Base-by-base conservation (phyloP, 2,329 filamentous ascomycete genomes). In the Xylaria sp. region DNA sequence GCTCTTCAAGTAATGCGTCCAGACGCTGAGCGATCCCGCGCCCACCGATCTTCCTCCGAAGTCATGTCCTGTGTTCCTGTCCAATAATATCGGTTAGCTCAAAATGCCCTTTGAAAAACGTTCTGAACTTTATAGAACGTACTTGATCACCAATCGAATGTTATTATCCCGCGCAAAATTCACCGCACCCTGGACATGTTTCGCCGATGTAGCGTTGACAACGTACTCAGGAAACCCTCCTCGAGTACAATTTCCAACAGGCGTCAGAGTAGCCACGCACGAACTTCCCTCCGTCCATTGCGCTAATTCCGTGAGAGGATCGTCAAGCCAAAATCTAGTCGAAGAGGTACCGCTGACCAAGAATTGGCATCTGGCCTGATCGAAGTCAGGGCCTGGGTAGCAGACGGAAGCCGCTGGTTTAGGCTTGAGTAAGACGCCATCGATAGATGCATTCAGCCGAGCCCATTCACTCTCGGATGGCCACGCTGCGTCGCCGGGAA, bases 1-100 rank as follows among this genome's bases (percentile, higher is more conserved):
- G 2, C 79, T 74, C 64, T 85, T 85, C 43, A 86, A 75, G 59
- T 83, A 74, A 71, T 86, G 84, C 3, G 83, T 86, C 85, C 84
- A 86, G 64, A 86, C 77, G 56, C 80, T 82, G 1, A 86, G 74
- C 0, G 83, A 80, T 10, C 84, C 84, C 0, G 80, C 79, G 46
- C 84, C 84, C 5, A 80, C 80, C 0, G 83, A 84, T 66, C 83
- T 82, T 18, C 83, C 84, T 25, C 78, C 80, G 68, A 83, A 86
- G 71, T 84, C 82, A 68, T 85, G 83, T 3, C 83, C 83, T 3
- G 83, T 85, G 57, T 83, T 84, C 71, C 83, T 84, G 33, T 81
- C 4, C 4, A 77, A 76, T 23, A 81, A 66, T 15, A 79, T 79
- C n/a, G 82, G 75, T n/a, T 9, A 62, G 62, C n/a, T 58, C 25